Evolutionary conservation across 345 rosid species (phyloP), one percentile per base, ranked within the genome.

Genomic region (Brassica juncea): DNA sequence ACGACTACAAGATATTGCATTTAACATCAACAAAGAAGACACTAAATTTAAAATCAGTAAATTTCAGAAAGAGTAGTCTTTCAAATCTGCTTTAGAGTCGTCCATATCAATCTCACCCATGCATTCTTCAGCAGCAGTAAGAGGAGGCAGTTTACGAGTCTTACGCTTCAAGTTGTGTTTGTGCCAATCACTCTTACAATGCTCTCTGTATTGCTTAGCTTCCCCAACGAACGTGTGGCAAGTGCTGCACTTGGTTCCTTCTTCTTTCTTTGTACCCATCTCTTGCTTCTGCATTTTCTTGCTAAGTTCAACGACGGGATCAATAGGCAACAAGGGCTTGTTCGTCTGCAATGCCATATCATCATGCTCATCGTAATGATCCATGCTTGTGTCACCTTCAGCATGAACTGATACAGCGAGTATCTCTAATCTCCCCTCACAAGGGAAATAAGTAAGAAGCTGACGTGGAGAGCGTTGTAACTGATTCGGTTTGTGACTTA

Each of bases 141-240:
- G 88, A 12, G 98, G 94, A 72, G 93, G 91, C 3, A 93, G 97
- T 66, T 91, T 88, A 58, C 85, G 85, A 72, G 96, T 93, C 86
- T 95, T 95, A 42, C 97, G 94, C 84, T 83, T 93, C 73, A 95
- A 75, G 79, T 95, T 95, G 74, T 95, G 98, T 84, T 90, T 95
- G 86, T 93, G 99, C 99, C 98, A 95, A 4, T 91, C 96, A 27
- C 91, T 95, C 91, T 91, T 93, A 65, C 86, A 95, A 75, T 95
- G 99, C 34, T 90, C 93, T 79, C 99, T 90, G 31, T 90, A 93
- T 81, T 86, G 86, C 83, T 90, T 91, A 72, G 96, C 81, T 59
- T 91, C 94, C 21, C 96, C 98, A 28, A 91, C 85, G 21, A 84
- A 71, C 1, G 94, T 87, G 82, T 91, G 83, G 86, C 98, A 95